Conservation (phyloP, 1,139 yeast species). For the Suhomyces maxii region DNA sequence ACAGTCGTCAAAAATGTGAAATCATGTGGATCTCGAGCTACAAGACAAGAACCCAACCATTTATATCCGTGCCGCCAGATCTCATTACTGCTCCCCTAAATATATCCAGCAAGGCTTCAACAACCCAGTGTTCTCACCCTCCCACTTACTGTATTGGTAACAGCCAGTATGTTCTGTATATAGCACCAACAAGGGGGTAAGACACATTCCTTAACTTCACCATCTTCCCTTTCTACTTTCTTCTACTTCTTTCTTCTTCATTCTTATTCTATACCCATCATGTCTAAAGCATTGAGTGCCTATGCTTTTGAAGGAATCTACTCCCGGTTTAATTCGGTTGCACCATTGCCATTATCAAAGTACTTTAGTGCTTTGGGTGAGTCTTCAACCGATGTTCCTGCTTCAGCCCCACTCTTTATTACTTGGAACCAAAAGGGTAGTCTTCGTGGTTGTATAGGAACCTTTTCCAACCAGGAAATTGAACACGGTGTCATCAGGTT, state of each 20-base stretch:
- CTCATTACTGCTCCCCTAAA: too few species aligned
- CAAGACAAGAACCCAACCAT: too few species aligned
- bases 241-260: not conserved
- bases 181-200: too few species aligned
- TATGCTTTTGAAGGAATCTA: conserved; percentile 40
- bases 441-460: conserved; percentile 92
- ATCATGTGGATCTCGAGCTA: too few species aligned
- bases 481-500: conserved; percentile 62
- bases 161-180: too few species aligned
- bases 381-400: conserved; percentile 42
- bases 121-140: too few species aligned
- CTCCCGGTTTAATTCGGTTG: conserved; percentile 12
- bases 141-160: too few species aligned
- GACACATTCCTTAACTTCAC: too few species aligned
- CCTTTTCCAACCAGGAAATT: conserved; percentile 53
- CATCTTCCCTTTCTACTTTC: not conserved
- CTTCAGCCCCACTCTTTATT: conserved; percentile 62
- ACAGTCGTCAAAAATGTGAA: too few species aligned
- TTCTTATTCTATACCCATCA: conserved; percentile 6
- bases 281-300: conserved; percentile 39
- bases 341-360: conserved; percentile 17
- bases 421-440: conserved; percentile 71
- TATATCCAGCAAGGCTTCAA: too few species aligned
- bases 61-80: too few species aligned
- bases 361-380: conserved; percentile 20